These are phyloP conservation scores for Phytopythium oedochilum DNA, from an alignment of 352 stramenopile species.

Conservation along the genomic window DNA sequence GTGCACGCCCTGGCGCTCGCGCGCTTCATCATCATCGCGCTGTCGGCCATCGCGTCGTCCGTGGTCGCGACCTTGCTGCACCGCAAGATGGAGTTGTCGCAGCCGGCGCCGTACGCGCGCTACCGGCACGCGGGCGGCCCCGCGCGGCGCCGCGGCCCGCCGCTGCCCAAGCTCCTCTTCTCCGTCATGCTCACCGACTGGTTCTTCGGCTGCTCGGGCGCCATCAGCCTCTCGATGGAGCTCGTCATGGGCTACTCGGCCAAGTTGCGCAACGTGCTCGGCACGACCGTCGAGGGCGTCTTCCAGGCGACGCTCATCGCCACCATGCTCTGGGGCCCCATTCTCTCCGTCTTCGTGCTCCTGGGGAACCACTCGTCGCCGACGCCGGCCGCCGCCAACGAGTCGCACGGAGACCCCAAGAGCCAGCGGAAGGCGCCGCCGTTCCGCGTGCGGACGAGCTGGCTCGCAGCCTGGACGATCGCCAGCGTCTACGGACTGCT, in stretches of 20 bases:
- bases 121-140: slow-evolving; percentile 8
- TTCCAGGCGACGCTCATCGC: slow-evolving; percentile 35
- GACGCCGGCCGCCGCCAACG: neutral
- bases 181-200: slow-evolving; percentile 53
- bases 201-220: slow-evolving; percentile 42
- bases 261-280: slow-evolving; percentile 32
- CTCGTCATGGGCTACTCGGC: slow-evolving; percentile 37
- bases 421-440: neutral
- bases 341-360: slow-evolving; percentile 45
- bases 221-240: slow-evolving; percentile 48
- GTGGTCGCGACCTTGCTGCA: slow-evolving; percentile 33
- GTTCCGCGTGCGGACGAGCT: slow-evolving; percentile 44
- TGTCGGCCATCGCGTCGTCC: slow-evolving; percentile 26
- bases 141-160: slow-evolving; percentile 16
- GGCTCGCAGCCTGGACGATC: slow-evolving; percentile 40
- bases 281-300: slow-evolving; percentile 32
- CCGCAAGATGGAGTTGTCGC: slow-evolving; percentile 6
- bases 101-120: neutral
- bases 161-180: slow-evolving; percentile 47
- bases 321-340: slow-evolving; percentile 41
- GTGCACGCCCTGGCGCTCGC: slow-evolving; percentile 24
- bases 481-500: slow-evolving; percentile 32
- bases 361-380: neutral
- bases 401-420: neutral
- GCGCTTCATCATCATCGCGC: slow-evolving; percentile 35